These are phyloP conservation scores for Lodderomyces beijingensis DNA, from an alignment of 1,139 yeast species.

Conservation along the genomic window DNA sequence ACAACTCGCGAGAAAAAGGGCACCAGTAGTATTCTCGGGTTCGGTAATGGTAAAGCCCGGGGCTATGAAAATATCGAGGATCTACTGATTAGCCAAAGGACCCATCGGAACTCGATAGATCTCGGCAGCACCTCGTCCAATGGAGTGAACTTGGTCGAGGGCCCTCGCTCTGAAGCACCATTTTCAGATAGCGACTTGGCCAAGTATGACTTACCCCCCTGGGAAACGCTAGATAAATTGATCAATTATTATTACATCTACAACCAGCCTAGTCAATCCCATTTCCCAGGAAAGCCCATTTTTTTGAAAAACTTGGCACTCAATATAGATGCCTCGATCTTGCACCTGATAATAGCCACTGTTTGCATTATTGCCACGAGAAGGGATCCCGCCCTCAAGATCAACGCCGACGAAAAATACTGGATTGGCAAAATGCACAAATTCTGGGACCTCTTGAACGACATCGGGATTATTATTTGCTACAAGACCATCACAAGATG, in stretches of 20 bases:
- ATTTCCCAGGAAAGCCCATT: slow-evolving; percentile 38
- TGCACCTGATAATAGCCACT: slow-evolving; percentile 46
- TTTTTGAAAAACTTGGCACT: slow-evolving; percentile 32
- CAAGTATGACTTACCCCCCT: slow-evolving; percentile 38
- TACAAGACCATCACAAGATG: slow-evolving; percentile 18
- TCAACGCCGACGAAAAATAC: slow-evolving; percentile 26
- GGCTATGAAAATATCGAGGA: no score
- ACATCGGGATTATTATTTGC: slow-evolving; percentile 21
- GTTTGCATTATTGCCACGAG: slow-evolving; percentile 27
- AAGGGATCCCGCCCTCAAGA: slow-evolving; percentile 7
- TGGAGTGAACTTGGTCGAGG: not conserved
- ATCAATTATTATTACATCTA: slow-evolving; percentile 47
- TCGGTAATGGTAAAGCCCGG: no score
- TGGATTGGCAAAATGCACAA: slow-evolving; percentile 39
- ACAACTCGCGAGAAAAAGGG: no score
- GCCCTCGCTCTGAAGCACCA: slow-evolving; percentile 6
- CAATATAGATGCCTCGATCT: slow-evolving; percentile 33
- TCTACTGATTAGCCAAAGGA: no score
- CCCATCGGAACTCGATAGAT: no score
- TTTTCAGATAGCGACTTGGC: slow-evolving; percentile 13
- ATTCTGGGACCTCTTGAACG: slow-evolving; percentile 32
- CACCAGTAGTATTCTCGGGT: no score
- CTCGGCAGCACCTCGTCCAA: no score
- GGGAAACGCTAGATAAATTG: slow-evolving; percentile 30
- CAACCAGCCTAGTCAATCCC: slow-evolving; percentile 41